Evolutionary conservation across 1,284 basidiomycete species (phyloP).

Genomic region (Cutaneotrichosporon sp.): DNA sequence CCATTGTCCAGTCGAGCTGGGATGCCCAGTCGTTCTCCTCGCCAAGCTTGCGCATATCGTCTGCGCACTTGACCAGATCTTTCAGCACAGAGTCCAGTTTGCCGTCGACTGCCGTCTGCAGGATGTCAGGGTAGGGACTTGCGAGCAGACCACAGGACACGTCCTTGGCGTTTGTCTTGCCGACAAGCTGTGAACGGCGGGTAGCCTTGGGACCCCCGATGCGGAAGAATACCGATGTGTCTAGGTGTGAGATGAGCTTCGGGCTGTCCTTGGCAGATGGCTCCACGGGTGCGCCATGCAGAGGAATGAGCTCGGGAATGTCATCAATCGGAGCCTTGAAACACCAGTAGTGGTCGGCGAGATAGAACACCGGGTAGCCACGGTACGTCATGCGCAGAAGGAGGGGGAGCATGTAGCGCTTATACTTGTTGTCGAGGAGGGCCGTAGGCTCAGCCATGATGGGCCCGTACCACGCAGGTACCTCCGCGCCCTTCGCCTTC

Average conservation of each 20-base stretch:
- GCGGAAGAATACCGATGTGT: slow-evolving; percentile 35
- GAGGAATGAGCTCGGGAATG: slow-evolving; percentile 22
- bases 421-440: slow-evolving; percentile 17
- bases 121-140: slow-evolving; percentile 24
- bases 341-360: slow-evolving; percentile 45
- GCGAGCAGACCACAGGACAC: slow-evolving; percentile 24
- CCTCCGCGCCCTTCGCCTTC: not conserved
- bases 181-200: slow-evolving; percentile 5
- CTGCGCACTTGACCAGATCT: slow-evolving; percentile 18
- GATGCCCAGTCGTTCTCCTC: slow-evolving; percentile 5
- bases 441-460: slow-evolving; percentile 12
- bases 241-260: slow-evolving; percentile 15
- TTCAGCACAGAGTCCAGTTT: slow-evolving; percentile 9
- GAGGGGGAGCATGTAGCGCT: slow-evolving; percentile 39
- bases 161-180: slow-evolving; percentile 14
- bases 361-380: slow-evolving; percentile 43
- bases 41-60: slow-evolving; percentile 13
- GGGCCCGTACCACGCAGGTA: slow-evolving; percentile 26
- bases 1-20: slow-evolving; percentile 14
- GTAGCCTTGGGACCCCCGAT: slow-evolving; percentile 6
- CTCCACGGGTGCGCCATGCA: slow-evolving; percentile 33
- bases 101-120: slow-evolving; percentile 9
- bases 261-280: slow-evolving; percentile 25
- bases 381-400: slow-evolving; percentile 42
- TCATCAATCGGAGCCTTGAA: slow-evolving; percentile 38